These are phyloP conservation scores for Blastocystis sp. DNA, from an alignment of 352 stramenopile species.

Conservation along the genomic window DNA sequence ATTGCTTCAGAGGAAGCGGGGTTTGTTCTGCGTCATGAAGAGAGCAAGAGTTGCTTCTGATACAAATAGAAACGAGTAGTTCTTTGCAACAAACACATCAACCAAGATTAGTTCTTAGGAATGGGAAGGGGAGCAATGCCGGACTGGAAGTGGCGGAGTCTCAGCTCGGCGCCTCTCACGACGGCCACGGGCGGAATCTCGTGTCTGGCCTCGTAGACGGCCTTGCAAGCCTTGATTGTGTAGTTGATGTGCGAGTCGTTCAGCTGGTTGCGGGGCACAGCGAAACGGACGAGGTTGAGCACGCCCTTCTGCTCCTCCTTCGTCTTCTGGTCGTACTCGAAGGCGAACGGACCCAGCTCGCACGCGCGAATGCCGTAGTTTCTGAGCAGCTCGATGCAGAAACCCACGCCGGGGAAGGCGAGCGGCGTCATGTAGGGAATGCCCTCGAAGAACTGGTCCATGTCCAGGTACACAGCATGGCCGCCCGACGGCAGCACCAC, in stretches of 20 bases:
- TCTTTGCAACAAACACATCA: conserved; percentile 8
- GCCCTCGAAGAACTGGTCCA: conserved; percentile 69
- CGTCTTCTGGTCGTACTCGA: conserved; percentile 70
- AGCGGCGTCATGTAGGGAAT: conserved; percentile 68
- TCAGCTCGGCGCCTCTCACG: conserved; percentile 53
- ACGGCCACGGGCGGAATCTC: conserved; percentile 62
- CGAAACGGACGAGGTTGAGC: conserved; percentile 68
- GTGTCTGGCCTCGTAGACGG: conserved; percentile 61
- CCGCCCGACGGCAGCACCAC: conserved; percentile 62
- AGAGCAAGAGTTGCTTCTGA: not conserved
- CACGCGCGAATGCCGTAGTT: conserved; percentile 69
- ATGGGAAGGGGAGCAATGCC: conserved; percentile 64
- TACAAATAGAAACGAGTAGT: not conserved
- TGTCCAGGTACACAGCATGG: conserved; percentile 69
- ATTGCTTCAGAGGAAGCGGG: not conserved
- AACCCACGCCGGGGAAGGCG: conserved; percentile 68
- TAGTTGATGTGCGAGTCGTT: conserved; percentile 69
- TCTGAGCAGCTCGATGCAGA: conserved; percentile 66
- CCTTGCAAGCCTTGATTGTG: conserved; percentile 66
- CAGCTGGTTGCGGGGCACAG: conserved; percentile 68
- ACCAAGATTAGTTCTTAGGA: conserved; percentile 24
- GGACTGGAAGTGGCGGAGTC: conserved; percentile 68
- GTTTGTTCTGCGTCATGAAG: not conserved
- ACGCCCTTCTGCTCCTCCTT: conserved; percentile 67
- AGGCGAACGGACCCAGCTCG: conserved; percentile 69